A percentile compares a stretch with the other conserved stretches of the same genome.
Conservation (phyloP, 1,284 basidiomycete species). For the Fomitopsis pinicola region DNA sequence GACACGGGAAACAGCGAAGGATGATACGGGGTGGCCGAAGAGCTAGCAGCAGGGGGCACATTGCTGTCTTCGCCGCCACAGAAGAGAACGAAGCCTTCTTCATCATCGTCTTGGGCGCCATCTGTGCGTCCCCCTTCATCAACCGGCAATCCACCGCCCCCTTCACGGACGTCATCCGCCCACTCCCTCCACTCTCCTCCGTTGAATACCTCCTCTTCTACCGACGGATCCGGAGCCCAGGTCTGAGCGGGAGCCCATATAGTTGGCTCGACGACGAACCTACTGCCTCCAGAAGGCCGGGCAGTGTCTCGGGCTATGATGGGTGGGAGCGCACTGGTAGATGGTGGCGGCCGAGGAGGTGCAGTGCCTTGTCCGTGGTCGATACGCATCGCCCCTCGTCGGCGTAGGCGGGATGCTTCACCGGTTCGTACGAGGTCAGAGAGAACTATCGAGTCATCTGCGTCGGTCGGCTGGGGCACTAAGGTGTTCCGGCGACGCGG, state of each 20-base stretch:
- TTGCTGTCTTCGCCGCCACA: slow-evolving; percentile 39
- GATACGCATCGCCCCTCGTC: slow-evolving; percentile 65
- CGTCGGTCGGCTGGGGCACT: slow-evolving; percentile 34
- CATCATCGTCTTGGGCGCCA: slow-evolving; percentile 18
- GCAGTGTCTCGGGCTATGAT: neutral
- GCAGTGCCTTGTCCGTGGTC: slow-evolving; percentile 35
- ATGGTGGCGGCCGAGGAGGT: neutral
- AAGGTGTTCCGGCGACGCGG: slow-evolving; percentile 19
- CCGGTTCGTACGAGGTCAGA: slow-evolving; percentile 66
- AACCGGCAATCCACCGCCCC: slow-evolving; percentile 9
- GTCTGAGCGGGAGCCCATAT: slow-evolving; percentile 31
- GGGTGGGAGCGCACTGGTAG: slow-evolving; percentile 4
- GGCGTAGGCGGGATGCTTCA: slow-evolving; percentile 66
- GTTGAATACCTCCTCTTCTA: slow-evolving; percentile 19
- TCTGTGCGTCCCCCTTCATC: slow-evolving; percentile 13
- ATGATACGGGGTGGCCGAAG: slow-evolving; percentile 10
- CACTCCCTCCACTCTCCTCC: slow-evolving; percentile 19
- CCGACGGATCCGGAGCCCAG: slow-evolving; percentile 12
- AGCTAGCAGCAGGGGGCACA: slow-evolving; percentile 10
- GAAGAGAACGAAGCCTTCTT: slow-evolving; percentile 39
- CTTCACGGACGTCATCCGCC: slow-evolving; percentile 12
- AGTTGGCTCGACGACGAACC: slow-evolving; percentile 21
- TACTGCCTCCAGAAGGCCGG: slow-evolving; percentile 3
- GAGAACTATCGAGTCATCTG: slow-evolving; percentile 63
- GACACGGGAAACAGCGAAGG: slow-evolving; percentile 21